phyloP scores from a whole-genome alignment of 73 alveolate genomes.

The Blepharisma japonicum region DNA sequence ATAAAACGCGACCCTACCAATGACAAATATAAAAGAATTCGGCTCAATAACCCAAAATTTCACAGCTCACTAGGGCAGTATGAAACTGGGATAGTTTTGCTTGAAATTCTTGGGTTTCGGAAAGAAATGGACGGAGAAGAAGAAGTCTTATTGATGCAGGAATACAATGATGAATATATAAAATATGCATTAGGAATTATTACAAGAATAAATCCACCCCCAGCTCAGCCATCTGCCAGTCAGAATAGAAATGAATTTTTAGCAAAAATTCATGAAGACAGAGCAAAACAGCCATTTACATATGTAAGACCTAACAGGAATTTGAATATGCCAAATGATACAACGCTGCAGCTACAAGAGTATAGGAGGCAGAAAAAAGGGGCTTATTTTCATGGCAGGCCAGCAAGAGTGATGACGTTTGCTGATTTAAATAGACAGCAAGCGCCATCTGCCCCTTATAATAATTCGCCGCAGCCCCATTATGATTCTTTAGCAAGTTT shows the following conservation, averaged over 20 bases:
- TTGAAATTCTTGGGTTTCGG: slow-evolving; percentile 48
- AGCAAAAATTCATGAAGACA: slow-evolving; percentile 15
- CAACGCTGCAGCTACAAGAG: neutral
- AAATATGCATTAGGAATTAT: neutral
- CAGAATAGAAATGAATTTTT: neutral
- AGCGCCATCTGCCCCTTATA: neutral
- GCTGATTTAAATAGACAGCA: slow-evolving; percentile 20
- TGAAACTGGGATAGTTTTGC: slow-evolving; percentile 37
- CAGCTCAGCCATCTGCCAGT: neutral
- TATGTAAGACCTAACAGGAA: neutral
- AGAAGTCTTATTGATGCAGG: neutral
- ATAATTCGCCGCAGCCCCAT: slow-evolving; percentile 34
- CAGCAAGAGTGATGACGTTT: slow-evolving; percentile 8
- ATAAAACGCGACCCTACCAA: slow-evolving; percentile 51
- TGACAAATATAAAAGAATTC: slow-evolving; percentile 44
- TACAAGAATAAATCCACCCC: neutral
- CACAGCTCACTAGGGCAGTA: slow-evolving; percentile 26
- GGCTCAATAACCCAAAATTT: slow-evolving; percentile 46
- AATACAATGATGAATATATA: slow-evolving; percentile 18
- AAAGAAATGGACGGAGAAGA: slow-evolving; percentile 25
- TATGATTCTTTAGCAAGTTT: slow-evolving; percentile 38
- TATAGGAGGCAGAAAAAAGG: neutral
- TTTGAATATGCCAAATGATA: neutral
- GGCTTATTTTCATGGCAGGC: neutral
- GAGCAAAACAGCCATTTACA: neutral